Evolutionary conservation across 495 filamentous ascomycete genomes (phyloP).

Genomic region (Endocarpon pusillum): DNA sequence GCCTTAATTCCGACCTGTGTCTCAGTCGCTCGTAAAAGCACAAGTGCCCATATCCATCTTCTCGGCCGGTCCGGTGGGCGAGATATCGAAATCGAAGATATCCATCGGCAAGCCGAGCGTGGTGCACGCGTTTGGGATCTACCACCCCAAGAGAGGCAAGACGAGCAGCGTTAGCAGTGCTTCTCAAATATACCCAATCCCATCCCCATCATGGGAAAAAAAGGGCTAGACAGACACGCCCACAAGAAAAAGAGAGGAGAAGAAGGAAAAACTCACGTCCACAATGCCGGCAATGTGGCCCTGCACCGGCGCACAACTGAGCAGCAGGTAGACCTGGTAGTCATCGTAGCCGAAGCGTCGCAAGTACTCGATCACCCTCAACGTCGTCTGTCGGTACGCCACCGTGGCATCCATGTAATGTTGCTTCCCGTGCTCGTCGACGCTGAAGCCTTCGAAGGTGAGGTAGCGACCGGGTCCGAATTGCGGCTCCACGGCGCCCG

Average conservation of each 20-base stretch:
- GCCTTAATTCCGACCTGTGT: too few relatives aligned
- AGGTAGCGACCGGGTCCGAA: slow-evolving; percentile 75
- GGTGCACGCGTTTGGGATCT: slow-evolving; percentile 60
- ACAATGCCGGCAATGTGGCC: slow-evolving; percentile 90
- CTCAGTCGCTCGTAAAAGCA: slow-evolving; percentile 44
- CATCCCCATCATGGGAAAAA: background rate
- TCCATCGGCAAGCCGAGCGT: slow-evolving; percentile 84
- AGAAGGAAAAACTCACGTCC: slow-evolving; percentile 40
- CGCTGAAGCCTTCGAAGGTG: slow-evolving; percentile 89
- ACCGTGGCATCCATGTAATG: slow-evolving; percentile 87
- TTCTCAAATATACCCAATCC: too few relatives aligned
- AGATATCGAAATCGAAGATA: slow-evolving; percentile 91
- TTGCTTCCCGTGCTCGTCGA: slow-evolving; percentile 83
- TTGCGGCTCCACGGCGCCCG: slow-evolving; percentile 81
- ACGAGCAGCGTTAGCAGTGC: too few relatives aligned
- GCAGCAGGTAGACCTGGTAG: slow-evolving; percentile 81
- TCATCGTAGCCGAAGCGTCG: slow-evolving; percentile 57
- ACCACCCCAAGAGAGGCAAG: background rate
- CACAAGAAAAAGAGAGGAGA: too few relatives aligned
- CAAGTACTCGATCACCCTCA: slow-evolving; percentile 76
- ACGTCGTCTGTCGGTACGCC: slow-evolving; percentile 73
- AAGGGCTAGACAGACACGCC: too few relatives aligned
- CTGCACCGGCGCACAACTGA: slow-evolving; percentile 81
- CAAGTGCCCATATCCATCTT: slow-evolving; percentile 61
- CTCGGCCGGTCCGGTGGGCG: slow-evolving; percentile 43